Evolutionary conservation across 352 stramenopile genomes (phyloP).

Genomic region (Phytophthora cryptogea): DNA sequence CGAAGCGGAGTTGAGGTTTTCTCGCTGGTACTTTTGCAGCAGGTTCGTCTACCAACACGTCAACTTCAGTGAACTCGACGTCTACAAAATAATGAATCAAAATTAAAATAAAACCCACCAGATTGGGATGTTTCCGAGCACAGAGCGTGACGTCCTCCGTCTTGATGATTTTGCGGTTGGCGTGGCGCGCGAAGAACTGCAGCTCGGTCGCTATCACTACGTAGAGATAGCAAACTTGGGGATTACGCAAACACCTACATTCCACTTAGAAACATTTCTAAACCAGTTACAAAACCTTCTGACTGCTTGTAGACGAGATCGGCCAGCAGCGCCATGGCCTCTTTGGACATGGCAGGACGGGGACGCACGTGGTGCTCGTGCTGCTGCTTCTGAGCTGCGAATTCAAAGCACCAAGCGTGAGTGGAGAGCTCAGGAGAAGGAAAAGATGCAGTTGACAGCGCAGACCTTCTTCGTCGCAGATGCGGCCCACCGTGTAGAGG

Average conservation of each 20-base stretch:
- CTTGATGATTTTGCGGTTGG: slow-evolving; percentile 77
- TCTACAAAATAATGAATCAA: background rate
- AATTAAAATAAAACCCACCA: slow-evolving; percentile 35
- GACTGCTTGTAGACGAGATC: slow-evolving; percentile 69
- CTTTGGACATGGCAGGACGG: slow-evolving; percentile 60
- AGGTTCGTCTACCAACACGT: slow-evolving; percentile 41
- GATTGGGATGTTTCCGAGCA: slow-evolving; percentile 58
- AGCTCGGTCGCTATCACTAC: slow-evolving; percentile 75
- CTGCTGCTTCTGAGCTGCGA: slow-evolving; percentile 58
- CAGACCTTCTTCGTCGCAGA: slow-evolving; percentile 69
- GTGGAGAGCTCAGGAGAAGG: background rate
- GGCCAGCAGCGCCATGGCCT: slow-evolving; percentile 63
- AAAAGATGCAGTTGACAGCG: background rate
- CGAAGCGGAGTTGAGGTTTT: slow-evolving; percentile 33
- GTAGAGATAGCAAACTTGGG: background rate
- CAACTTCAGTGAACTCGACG: background rate
- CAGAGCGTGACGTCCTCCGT: slow-evolving; percentile 69
- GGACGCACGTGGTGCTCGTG: slow-evolving; percentile 42
- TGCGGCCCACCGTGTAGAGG: slow-evolving; percentile 69
- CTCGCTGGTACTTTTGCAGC: slow-evolving; percentile 66
- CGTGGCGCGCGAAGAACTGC: slow-evolving; percentile 76
- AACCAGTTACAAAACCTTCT: slow-evolving; percentile 39
- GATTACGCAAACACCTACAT: too few relatives aligned
- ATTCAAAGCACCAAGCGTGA: background rate
- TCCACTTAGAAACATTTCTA: too few relatives aligned